Conservation (phyloP, 768 basidiomycete genomes). For the Gloeophyllum trabeum region DNA sequence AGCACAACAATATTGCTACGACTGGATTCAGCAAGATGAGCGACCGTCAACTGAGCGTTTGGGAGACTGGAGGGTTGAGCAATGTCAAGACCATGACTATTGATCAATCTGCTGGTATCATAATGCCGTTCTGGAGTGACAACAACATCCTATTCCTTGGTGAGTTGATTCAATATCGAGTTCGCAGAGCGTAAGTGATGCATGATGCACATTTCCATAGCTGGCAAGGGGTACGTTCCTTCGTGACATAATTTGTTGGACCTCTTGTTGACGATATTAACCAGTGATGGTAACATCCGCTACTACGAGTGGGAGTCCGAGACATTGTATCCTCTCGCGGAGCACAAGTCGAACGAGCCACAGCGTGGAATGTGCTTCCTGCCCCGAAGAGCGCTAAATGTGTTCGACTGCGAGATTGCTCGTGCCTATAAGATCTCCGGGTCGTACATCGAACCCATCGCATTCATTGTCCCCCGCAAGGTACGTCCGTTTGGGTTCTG, state of each 20-base stretch:
- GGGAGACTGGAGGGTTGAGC: conserved; percentile 73
- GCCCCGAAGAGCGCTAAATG: conserved; percentile 81
- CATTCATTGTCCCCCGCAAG: conserved; percentile 91
- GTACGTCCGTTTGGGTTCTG: conserved; percentile 27
- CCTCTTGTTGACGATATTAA: conserved; percentile 1
- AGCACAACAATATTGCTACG: conserved; percentile 78
- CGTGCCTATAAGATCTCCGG: conserved; percentile 83
- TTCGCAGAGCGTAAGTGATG: conserved; percentile 1
- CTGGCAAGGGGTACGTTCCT: conserved; percentile 70
- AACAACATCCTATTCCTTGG: conserved; percentile 85
- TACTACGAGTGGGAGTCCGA: conserved; percentile 94
- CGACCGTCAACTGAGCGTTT: conserved; percentile 82
- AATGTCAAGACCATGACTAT: conserved; percentile 70
- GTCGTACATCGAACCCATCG: conserved; percentile 74
- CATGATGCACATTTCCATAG: conserved; percentile 25
- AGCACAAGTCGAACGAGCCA: conserved; percentile 84
- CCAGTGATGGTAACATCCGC: conserved; percentile 92
- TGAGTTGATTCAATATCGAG: conserved; percentile 18
- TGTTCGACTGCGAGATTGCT: conserved; percentile 90
- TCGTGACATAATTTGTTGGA: neutral
- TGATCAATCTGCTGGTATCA: conserved; percentile 85
- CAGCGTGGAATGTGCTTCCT: conserved; percentile 98
- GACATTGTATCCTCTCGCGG: conserved; percentile 60
- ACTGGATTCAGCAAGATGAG: conserved; percentile 98
- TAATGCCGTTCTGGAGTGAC: conserved; percentile 98